Base-by-base conservation (phyloP, 495 filamentous ascomycete genomes). In the Coniosporium apollinis region DNA sequence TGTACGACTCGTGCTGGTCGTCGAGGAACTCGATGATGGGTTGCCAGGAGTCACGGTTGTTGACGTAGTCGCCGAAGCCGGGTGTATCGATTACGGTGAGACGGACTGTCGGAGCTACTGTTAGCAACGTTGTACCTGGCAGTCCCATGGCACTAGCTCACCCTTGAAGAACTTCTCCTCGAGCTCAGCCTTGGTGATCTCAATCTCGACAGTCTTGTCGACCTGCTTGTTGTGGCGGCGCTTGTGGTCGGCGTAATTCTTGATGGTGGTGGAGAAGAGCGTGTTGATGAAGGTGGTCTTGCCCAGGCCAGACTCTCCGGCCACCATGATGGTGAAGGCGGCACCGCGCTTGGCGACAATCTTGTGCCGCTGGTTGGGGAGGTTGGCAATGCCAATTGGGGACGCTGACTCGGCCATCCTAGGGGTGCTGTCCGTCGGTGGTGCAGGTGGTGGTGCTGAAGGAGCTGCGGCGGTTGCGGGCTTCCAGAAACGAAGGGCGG, bases 81-180 rank as follows among this genome's bases (percentile, higher is more conserved):
- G 89, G 89, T 44, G 89, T 97, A 58, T 97, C 89, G 54, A 97
- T 97, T 43, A 97, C 89, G 33, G 89, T 97, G 41, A 97, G 66
- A 53, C 89, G 86, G 51, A 97, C 89, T 96, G 58, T 35, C 48
- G 11, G 4, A 25, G 0, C n/a, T 44, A 28, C 32, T 26, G 32
- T 40, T 42, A 53, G 36, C 33, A 37, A 35, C 13, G 36, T 33
- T 34, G 34, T 52, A 34, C 51, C 45, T 36, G 30, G 33, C 21
- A 9, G 26, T 32, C 21, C 22, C 45, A 28, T 15, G 8, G 11
- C 18, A 26, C 28, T 21, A 36, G 22, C 41, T 38, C 69, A 96
- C 87, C 87, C 70, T 97, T 97, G 76, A 97, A 97, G 70, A 97
- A 97, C 70, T 97, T 97, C 75, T 97, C 89, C 65, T 97, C 89